These are phyloP conservation scores for Calonectria leucothoes DNA, from an alignment of 2,329 filamentous ascomycete genomes.

Conservation along the genomic window DNA sequence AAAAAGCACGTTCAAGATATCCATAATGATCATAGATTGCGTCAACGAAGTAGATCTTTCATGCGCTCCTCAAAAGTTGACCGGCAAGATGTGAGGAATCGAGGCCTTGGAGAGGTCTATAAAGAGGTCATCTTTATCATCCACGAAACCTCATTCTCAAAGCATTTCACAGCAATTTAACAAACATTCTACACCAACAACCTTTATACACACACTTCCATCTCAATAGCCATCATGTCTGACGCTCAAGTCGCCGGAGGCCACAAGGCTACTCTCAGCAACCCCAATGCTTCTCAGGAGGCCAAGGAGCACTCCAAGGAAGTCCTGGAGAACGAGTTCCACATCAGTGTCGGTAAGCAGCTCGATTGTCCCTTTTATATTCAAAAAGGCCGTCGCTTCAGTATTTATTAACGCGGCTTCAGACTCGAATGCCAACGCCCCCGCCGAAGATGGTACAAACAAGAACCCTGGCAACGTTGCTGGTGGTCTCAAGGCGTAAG, in stretches of 20 bases:
- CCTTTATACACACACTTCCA: background rate
- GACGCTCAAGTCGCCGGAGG: constrained; percentile 65
- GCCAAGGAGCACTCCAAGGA: constrained; percentile 66
- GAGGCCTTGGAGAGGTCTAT: constrained; percentile 24
- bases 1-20: background rate
- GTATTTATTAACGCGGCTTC: background rate
- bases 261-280: constrained; percentile 70
- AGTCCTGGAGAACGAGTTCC: constrained; percentile 63
- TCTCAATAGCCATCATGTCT: constrained; percentile 53
- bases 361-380: too few relatives aligned
- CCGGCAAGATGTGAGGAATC: constrained; percentile 7
- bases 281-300: constrained; percentile 66
- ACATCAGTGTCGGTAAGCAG: constrained; percentile 51
- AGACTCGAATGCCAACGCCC: constrained; percentile 48
- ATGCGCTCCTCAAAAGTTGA: background rate
- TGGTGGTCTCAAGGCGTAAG: constrained; percentile 63
- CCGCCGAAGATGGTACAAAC: constrained; percentile 47
- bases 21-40: constrained; percentile 28
- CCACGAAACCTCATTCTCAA: too few relatives aligned
- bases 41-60: constrained; percentile 28
- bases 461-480: constrained; percentile 68
- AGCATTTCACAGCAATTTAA: background rate
- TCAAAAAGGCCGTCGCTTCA: background rate
- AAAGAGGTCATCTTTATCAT: constrained; percentile 9
- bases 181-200: background rate